A percentile compares a stretch with the other conserved stretches of the same genome.
These are phyloP conservation scores for Rhizophlyctis rosea DNA, from an alignment of 192 early-diverging fungal species.

Conservation along the genomic window DNA sequence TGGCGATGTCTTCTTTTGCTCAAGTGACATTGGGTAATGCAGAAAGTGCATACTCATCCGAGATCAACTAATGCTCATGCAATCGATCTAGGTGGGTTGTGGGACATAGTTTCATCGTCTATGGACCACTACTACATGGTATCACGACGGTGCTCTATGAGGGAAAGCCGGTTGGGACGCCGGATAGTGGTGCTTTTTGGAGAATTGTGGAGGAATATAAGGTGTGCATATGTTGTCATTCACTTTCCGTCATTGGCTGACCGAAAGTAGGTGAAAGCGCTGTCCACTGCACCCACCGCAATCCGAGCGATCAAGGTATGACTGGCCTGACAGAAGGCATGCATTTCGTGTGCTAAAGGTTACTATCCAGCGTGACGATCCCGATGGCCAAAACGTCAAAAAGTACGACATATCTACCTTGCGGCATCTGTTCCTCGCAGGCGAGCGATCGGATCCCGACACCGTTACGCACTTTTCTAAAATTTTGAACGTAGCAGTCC, in stretches of 20 bases:
- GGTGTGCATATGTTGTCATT: too few relatives aligned
- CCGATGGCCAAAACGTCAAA: conserved; percentile 52
- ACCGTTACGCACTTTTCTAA: conserved; percentile 56
- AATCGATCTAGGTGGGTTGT: conserved; percentile 64
- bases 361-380: conserved; percentile 58
- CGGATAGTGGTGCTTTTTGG: conserved; percentile 79
- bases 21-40: conserved; percentile 83
- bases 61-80: conserved; percentile 45
- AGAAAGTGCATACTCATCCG: conserved; percentile 60
- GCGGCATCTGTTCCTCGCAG: conserved; percentile 69
- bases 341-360: background rate
- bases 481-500: conserved; percentile 51
- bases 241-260: too few relatives aligned
- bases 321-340: background rate
- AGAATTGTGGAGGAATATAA: conserved; percentile 74
- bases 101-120: conserved; percentile 79
- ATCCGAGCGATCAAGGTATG: conserved; percentile 55
- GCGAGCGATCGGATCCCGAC: conserved; percentile 79
- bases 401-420: conserved; percentile 66
- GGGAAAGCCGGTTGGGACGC: conserved; percentile 78
- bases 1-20: conserved; percentile 75
- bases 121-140: conserved; percentile 75
- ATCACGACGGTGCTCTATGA: conserved; percentile 79
- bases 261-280: conserved; percentile 67
- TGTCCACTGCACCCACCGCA: conserved; percentile 85